Percentiles rank a stretch among this genome's conserved stretches.
Conservation (phyloP, 768 basidiomycete genomes). For the Podaxis sp. region DNA sequence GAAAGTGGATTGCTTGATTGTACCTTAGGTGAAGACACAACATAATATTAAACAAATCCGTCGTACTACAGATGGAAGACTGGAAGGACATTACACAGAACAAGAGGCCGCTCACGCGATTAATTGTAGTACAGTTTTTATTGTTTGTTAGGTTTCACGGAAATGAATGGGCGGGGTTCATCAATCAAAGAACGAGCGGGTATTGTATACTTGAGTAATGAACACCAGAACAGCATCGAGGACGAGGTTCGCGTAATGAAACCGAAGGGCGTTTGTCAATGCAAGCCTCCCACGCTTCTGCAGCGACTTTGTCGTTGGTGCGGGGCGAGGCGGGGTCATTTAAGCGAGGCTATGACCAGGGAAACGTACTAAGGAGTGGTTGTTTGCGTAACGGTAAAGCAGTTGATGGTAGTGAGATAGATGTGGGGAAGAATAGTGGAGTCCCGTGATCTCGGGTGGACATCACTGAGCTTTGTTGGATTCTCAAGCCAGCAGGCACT, state of each 20-base stretch:
- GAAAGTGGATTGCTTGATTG: too few relatives aligned
- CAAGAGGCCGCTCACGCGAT: neutral
- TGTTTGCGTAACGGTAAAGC: slow-evolving; percentile 2
- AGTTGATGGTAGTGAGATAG: neutral
- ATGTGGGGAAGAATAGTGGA: slow-evolving; percentile 1
- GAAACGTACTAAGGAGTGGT: neutral
- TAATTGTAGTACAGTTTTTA: neutral
- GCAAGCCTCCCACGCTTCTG: too few relatives aligned
- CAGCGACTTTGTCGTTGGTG: neutral
- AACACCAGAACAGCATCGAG: neutral
- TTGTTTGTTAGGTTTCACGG: neutral
- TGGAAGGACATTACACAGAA: neutral
- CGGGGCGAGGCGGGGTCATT: neutral
- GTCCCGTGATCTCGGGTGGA: slow-evolving; percentile 14
- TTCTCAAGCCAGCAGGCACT: slow-evolving; percentile 15
- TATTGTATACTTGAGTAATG: neutral
- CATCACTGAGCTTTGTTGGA: slow-evolving; percentile 12
- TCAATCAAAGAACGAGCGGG: neutral
- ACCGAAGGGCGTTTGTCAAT: neutral
- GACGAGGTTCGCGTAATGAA: neutral
- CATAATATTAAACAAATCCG: too few relatives aligned
- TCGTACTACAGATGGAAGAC: too few relatives aligned
- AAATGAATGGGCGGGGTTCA: neutral
- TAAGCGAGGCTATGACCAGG: neutral
- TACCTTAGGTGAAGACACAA: too few relatives aligned